Conservation (phyloP, 805 yeast species). For the Candida oleophila region DNA sequence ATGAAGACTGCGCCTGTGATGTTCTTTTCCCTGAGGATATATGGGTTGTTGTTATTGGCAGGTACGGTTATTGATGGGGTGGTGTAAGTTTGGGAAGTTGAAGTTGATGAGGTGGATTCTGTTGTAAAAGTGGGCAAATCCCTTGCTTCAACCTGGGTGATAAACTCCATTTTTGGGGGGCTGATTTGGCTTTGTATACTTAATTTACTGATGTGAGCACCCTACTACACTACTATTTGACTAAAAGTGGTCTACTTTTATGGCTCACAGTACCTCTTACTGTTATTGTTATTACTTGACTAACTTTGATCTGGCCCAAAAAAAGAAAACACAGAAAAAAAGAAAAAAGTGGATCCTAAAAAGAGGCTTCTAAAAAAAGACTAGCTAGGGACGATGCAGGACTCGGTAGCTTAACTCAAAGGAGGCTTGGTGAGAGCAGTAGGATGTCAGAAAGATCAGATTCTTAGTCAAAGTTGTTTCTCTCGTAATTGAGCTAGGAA, state of each 20-base stretch:
- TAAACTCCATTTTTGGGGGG: neutral
- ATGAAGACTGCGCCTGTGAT: conserved; percentile 84
- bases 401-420: neutral
- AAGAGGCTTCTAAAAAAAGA: neutral
- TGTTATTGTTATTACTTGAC: neutral
- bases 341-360: too few species aligned
- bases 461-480: too few species aligned
- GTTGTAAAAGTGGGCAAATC: conserved; percentile 7
- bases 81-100: conserved; percentile 26
- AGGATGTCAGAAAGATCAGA: neutral
- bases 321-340: neutral
- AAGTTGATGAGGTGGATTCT: conserved; percentile 12
- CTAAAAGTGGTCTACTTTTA: too few species aligned
- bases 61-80: conserved; percentile 60
- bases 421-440: neutral
- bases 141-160: neutral
- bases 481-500: too few species aligned
- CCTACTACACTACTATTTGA: too few species aligned
- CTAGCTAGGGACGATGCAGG: neutral
- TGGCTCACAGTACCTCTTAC: neutral
- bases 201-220: too few species aligned
- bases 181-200: too few species aligned
- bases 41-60: conserved; percentile 61
- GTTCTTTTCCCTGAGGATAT: conserved; percentile 46
- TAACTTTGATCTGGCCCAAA: neutral